phyloP scores from a whole-genome alignment of 73 alveolate species.

The Blepharisma japonicum region DNA sequence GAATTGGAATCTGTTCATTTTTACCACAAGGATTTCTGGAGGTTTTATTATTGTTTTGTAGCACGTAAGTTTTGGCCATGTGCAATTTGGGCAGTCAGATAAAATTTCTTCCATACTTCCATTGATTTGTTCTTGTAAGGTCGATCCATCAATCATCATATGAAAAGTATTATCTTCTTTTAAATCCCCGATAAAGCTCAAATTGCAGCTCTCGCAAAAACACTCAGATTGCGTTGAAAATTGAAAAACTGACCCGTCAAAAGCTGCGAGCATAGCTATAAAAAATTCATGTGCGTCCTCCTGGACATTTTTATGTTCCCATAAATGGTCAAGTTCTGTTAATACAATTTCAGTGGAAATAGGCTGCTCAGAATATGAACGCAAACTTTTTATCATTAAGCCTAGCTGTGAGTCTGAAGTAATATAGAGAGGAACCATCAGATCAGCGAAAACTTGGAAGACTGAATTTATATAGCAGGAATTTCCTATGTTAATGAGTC shows the following conservation, averaged over 20 bases:
- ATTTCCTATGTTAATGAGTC: slow-evolving; percentile 23
- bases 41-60: neutral
- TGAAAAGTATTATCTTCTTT: neutral
- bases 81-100: neutral
- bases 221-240: neutral
- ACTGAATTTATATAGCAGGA: slow-evolving; percentile 27
- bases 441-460: slow-evolving; percentile 3
- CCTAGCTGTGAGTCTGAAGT: neutral
- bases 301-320: slow-evolving; percentile 20
- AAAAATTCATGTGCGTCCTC: slow-evolving; percentile 27
- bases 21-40: slow-evolving; percentile 5
- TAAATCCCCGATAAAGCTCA: neutral
- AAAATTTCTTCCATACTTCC: neutral
- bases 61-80: neutral
- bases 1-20: neutral
- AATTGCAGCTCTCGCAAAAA: slow-evolving; percentile 1
- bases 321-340: neutral
- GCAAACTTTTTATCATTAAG: neutral
- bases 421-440: neutral
- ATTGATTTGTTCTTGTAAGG: slow-evolving; percentile 12
- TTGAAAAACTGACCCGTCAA: neutral
- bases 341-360: neutral
- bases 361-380: neutral
- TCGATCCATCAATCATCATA: neutral
- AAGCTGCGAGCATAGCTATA: neutral